Evolutionary conservation across 1,284 basidiomycete genomes (phyloP).

Genomic region (Afroboletus lepidellus): DNA sequence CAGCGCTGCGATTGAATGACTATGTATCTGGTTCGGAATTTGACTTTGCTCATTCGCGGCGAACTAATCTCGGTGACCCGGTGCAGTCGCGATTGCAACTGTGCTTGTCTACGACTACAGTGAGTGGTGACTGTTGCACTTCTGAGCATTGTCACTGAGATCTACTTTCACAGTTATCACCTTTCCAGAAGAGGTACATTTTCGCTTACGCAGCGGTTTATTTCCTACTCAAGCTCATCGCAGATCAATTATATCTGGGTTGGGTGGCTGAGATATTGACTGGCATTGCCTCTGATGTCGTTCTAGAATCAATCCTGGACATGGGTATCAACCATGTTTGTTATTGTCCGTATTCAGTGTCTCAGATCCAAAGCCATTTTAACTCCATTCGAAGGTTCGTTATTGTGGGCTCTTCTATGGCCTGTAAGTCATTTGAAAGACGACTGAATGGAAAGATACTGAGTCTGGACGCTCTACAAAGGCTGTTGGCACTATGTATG

Average conservation of each 20-base stretch:
- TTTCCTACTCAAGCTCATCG: background rate
- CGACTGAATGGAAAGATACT: background rate
- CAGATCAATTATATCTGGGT: slow-evolving; percentile 8
- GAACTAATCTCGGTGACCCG: background rate
- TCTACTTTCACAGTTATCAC: background rate
- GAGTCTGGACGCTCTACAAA: background rate
- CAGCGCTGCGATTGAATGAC: background rate
- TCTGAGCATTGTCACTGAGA: background rate
- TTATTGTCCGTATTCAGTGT: background rate
- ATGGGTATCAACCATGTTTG: slow-evolving; percentile 1
- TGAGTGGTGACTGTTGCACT: background rate
- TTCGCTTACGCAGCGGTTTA: background rate
- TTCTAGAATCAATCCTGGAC: slow-evolving; percentile 1
- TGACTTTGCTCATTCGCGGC: too few relatives aligned
- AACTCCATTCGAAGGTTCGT: background rate
- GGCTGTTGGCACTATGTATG: background rate
- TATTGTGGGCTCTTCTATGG: background rate
- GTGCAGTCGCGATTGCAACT: background rate
- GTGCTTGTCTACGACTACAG: background rate
- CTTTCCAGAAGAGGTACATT: background rate
- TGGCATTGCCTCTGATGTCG: background rate
- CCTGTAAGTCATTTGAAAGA: background rate
- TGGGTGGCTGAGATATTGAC: background rate
- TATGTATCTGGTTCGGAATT: background rate
- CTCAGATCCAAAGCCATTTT: background rate